Percentiles rank a stretch among this genome's conserved stretches.
These are phyloP conservation scores for Fragaria iinumae DNA, from an alignment of 306 rosid species.

Conservation along the genomic window DNA sequence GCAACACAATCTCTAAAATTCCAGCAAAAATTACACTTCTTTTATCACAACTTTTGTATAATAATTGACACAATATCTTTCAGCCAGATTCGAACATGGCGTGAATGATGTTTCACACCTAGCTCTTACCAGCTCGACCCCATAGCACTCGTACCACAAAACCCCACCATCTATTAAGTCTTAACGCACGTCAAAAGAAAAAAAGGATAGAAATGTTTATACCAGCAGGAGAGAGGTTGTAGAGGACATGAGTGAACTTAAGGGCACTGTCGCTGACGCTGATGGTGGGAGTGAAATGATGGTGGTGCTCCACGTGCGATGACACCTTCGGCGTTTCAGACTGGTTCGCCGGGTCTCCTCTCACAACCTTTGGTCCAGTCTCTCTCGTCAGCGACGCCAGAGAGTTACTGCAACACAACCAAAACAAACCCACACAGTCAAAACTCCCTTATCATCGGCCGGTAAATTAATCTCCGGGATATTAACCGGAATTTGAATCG, in stretches of 20 bases:
- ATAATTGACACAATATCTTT: too few relatives aligned
- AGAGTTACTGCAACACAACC: conserved; percentile 50
- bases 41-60: too few relatives aligned
- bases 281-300: conserved; percentile 52
- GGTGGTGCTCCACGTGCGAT: conserved; percentile 44
- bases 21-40: too few relatives aligned
- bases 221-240: conserved; percentile 93
- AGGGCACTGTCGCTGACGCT: conserved; percentile 73
- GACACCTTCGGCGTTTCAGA: conserved; percentile 31
- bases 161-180: too few relatives aligned
- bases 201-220: not conserved
- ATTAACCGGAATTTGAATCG: not conserved
- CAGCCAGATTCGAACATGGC: too few relatives aligned
- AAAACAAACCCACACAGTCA: not conserved
- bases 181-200: too few relatives aligned
- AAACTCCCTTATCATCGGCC: not conserved
- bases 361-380: conserved; percentile 81
- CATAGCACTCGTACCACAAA: too few relatives aligned
- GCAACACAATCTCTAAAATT: not conserved
- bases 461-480: not conserved
- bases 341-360: conserved; percentile 71
- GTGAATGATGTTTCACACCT: too few relatives aligned
- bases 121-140: too few relatives aligned
- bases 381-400: conserved; percentile 83
- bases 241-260: conserved; percentile 88